Percentiles rank a stretch among this genome's conserved stretches.
phyloP scores from a whole-genome alignment of 2,329 filamentous ascomycete genomes.

The Daldinia eschscholtzii region DNA sequence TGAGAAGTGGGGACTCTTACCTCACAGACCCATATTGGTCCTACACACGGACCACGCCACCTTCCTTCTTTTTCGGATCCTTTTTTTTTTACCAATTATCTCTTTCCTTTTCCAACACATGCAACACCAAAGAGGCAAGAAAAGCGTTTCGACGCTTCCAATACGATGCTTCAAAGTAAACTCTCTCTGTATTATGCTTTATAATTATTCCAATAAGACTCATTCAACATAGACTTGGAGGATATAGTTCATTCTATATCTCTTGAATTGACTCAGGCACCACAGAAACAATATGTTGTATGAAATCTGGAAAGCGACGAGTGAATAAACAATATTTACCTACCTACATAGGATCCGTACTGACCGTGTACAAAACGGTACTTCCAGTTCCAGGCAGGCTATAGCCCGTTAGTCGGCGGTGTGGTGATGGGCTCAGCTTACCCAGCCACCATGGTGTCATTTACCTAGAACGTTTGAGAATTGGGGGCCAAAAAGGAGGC shows the following conservation, averaged over 20 bases:
- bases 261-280: background rate
- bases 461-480: constrained; percentile 4
- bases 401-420: constrained; percentile 24
- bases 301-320: background rate
- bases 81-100: background rate
- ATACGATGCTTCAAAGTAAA: background rate
- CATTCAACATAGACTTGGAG: background rate
- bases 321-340: background rate
- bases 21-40: constrained; percentile 15
- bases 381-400: constrained; percentile 19
- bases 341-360: background rate
- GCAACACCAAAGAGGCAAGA: background rate
- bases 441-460: constrained; percentile 30
- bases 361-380: background rate
- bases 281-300: background rate
- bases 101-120: constrained; percentile 10
- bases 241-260: background rate
- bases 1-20: constrained; percentile 20
- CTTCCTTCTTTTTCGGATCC: constrained; percentile 19
- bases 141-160: background rate
- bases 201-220: background rate
- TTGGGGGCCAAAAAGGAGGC: constrained; percentile 15
- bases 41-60: constrained; percentile 22
- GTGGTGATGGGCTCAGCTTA: constrained; percentile 38
- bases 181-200: background rate